Base-by-base conservation (phyloP, 208 protist genomes). In the Wallacemonas sp. region DNA sequence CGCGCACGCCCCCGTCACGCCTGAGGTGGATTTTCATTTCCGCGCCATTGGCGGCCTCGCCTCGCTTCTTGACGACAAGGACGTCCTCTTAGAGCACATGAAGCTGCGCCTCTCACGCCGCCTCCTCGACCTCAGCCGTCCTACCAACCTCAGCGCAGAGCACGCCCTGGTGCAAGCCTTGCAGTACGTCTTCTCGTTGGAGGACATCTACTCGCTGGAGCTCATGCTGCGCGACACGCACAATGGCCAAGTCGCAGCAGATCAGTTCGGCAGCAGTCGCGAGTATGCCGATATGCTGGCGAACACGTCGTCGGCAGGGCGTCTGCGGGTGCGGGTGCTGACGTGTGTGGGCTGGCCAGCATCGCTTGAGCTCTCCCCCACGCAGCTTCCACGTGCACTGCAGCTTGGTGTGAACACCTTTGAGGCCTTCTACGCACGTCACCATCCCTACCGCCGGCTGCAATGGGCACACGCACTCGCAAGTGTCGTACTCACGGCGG, bases 141-240 rank as follows among this genome's bases (percentile, higher is more conserved):
- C 71, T 26, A 53, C 63, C 22, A 79, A 80, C 36, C 1, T 84
- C n/a, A 76, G 80, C 33, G 67, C 44, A 12, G 86, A 88, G 68
- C 82, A 72, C n/a, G 47, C 76, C 42, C 39, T 88, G n/a, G 53
- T 88, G 33, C 59, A 67, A 41, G 65, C 75, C 24, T 66, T 93
- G 30, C 80, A 81, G 68, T 41, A 58, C 27, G 42, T 69, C 58
- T 56, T 93, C 36, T 82, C 80, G 2, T 58, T 72, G 15, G 68
- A 59, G 11, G 54, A 62, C 49, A 75, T 76, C 2, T 66, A 81
- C 53, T 72, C 67, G 31, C 65, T 93, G 15, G 80, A 84, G 56
- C 72, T 72, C n/a, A 93, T 93, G 82, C 53, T 93, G 53, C 80
- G 79, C 24, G 86, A 93, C 62, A 75, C 77, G 56, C 75, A 76